These are phyloP conservation scores for Galerina marginata DNA, from an alignment of 768 basidiomycete genomes.

Conservation along the genomic window DNA sequence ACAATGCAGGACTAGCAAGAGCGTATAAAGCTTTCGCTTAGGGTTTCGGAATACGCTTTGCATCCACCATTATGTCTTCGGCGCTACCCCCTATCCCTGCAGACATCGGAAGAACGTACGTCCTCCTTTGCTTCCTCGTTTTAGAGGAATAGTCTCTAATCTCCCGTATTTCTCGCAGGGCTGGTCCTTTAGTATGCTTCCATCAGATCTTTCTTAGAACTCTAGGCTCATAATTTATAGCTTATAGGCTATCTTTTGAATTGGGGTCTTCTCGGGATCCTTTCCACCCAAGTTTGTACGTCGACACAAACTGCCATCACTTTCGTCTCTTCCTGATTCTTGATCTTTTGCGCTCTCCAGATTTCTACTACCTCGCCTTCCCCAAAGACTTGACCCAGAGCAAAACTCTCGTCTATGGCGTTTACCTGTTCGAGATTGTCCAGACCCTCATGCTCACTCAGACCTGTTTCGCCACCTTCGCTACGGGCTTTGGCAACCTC, in stretches of 20 bases:
- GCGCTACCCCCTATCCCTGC: too few species aligned
- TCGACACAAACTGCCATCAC: background rate
- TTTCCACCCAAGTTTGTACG: slow-evolving; percentile 3
- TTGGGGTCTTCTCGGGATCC: background rate
- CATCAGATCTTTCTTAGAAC: too few species aligned
- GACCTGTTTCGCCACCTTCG: background rate
- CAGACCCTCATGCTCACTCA: background rate
- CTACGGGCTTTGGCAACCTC: too few species aligned
- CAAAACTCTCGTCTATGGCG: background rate
- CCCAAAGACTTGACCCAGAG: background rate
- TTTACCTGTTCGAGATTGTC: background rate
- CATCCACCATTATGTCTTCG: too few species aligned
- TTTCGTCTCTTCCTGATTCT: background rate
- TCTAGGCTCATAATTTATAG: background rate
- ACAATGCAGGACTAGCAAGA: too few species aligned
- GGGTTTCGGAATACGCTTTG: too few species aligned
- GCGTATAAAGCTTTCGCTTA: too few species aligned
- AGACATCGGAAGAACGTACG: too few species aligned
- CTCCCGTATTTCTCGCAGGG: too few species aligned
- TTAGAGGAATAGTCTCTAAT: too few species aligned
- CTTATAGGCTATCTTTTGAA: background rate
- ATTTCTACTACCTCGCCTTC: background rate
- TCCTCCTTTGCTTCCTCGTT: too few species aligned
- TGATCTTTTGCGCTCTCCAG: background rate
- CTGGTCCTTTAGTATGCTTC: too few species aligned